phyloP scores from a whole-genome alignment of 2,329 filamentous ascomycete genomes.

The Neospermospora avenae region DNA sequence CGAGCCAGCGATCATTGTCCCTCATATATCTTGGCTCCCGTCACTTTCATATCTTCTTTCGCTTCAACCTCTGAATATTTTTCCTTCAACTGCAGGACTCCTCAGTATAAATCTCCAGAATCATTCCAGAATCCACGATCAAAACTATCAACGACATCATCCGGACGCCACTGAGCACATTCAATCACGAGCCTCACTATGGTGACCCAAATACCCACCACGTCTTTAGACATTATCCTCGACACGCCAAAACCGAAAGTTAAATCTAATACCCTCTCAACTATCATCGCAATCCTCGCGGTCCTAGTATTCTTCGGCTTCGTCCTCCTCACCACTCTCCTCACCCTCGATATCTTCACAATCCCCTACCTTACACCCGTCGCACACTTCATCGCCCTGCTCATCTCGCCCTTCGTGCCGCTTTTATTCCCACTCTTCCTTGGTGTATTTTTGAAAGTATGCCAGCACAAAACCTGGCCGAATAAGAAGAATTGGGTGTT shows the following conservation, averaged over 20 bases:
- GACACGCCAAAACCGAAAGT: not conserved
- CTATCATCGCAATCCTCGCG: not conserved
- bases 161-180: not conserved
- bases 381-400: slow-evolving; percentile 8
- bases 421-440: slow-evolving; percentile 4
- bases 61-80: too few relatives aligned
- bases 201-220: not conserved
- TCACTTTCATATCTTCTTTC: too few relatives aligned
- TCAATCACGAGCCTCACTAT: not conserved
- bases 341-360: slow-evolving; percentile 12
- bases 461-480: slow-evolving; percentile 8
- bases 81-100: too few relatives aligned
- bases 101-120: too few relatives aligned
- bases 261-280: not conserved
- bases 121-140: not conserved
- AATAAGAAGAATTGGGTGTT: not conserved
- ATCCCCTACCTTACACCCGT: slow-evolving; percentile 15
- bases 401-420: slow-evolving; percentile 6
- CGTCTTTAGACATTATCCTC: not conserved
- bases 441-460: slow-evolving; percentile 8
- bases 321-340: slow-evolving; percentile 8
- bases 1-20: too few relatives aligned
- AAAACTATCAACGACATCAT: too few relatives aligned
- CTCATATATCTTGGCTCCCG: too few relatives aligned
- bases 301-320: not conserved